A percentile compares a stretch with the other conserved stretches of the same genome.
phyloP scores from a whole-genome alignment of 768 basidiomycete species.

The Tephrocybe sp. region DNA sequence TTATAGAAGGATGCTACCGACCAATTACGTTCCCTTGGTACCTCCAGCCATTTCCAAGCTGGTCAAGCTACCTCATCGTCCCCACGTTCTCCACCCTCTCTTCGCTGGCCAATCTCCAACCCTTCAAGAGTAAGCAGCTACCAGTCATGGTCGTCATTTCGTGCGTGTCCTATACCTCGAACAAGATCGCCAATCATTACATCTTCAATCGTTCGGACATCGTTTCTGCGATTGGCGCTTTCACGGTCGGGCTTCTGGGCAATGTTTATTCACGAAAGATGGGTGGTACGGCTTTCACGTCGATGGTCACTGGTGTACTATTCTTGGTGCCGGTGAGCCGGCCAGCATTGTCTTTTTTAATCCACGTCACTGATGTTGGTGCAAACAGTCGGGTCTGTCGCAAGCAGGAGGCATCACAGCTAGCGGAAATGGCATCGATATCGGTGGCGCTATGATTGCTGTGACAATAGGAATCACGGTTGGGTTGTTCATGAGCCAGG shows the following conservation, averaged over 20 bases:
- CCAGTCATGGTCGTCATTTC: slow-evolving; percentile 85
- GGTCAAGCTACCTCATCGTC: slow-evolving; percentile 76
- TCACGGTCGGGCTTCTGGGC: slow-evolving; percentile 75
- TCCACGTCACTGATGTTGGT: slow-evolving; percentile 5
- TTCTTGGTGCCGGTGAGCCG: slow-evolving; percentile 79
- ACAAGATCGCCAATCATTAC: slow-evolving; percentile 81
- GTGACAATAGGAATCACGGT: slow-evolving; percentile 91
- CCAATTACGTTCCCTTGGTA: slow-evolving; percentile 68
- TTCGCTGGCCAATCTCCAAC: slow-evolving; percentile 78
- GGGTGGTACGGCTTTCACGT: slow-evolving; percentile 86
- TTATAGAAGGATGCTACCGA: slow-evolving; percentile 71
- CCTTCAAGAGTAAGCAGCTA: slow-evolving; percentile 67
- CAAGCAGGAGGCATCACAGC: slow-evolving; percentile 85
- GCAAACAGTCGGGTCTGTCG: slow-evolving; percentile 71
- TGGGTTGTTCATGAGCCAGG: slow-evolving; percentile 85
- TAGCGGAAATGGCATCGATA: slow-evolving; percentile 79
- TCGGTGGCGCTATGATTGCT: slow-evolving; percentile 86
- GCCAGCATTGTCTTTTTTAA: slow-evolving; percentile 1
- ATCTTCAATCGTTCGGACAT: slow-evolving; percentile 85
- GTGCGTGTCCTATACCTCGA: slow-evolving; percentile 75
- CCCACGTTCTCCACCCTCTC: slow-evolving; percentile 72
- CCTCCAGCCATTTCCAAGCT: slow-evolving; percentile 78
- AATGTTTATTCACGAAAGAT: slow-evolving; percentile 81
- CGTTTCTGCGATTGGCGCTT: slow-evolving; percentile 84
- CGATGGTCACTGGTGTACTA: slow-evolving; percentile 87